Evolutionary conservation across 345 rosid genomes (phyloP).

Genomic region (Toxicodendron radicans): DNA sequence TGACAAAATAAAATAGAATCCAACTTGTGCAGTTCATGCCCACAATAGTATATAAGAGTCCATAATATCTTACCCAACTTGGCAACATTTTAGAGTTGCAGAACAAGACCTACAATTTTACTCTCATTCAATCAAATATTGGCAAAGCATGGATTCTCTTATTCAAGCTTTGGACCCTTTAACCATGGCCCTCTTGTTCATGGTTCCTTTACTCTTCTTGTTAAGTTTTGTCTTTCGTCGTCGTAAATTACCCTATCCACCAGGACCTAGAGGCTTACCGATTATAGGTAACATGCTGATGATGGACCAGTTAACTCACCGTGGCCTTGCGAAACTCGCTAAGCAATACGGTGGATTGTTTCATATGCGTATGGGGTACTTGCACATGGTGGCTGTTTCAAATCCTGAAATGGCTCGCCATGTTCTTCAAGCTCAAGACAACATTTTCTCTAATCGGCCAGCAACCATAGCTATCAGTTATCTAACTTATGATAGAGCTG

Average conservation of each 20-base stretch:
- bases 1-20: not conserved
- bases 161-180: conserved; percentile 31
- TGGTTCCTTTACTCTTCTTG: conserved; percentile 43
- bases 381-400: conserved; percentile 72
- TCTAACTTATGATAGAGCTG: conserved; percentile 85
- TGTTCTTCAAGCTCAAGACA: conserved; percentile 87
- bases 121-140: not conserved
- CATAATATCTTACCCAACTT: conserved; percentile 7
- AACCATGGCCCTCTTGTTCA: conserved; percentile 31
- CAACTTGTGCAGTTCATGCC: not conserved
- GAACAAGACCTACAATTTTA: not conserved
- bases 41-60: conserved; percentile 30
- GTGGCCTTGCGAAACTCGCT: conserved; percentile 71
- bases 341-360: conserved; percentile 73
- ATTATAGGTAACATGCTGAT: conserved; percentile 81
- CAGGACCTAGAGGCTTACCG: conserved; percentile 87
- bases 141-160: conserved; percentile 30
- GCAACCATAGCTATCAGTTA: conserved; percentile 80
- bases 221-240: conserved; percentile 38
- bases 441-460: conserved; percentile 80
- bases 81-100: conserved; percentile 36
- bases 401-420: conserved; percentile 73
- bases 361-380: conserved; percentile 75
- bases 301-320: conserved; percentile 94
- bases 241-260: conserved; percentile 59